Base-by-base conservation (phyloP, 2,329 filamentous ascomycete genomes). In the Colletotrichum neosansevieriae region DNA sequence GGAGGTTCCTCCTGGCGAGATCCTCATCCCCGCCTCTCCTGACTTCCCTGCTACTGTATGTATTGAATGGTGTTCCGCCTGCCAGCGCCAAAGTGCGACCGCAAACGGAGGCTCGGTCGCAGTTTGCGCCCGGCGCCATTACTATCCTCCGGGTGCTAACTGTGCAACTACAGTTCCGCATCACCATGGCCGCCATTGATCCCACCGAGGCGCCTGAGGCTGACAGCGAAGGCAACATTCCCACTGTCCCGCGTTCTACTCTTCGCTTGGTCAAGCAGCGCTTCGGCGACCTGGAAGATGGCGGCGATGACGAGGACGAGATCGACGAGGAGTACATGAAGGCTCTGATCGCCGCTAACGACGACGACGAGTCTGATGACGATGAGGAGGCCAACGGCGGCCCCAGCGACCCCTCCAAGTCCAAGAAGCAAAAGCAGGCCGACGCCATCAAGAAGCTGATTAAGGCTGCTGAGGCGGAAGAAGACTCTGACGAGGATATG, bases 171-270 rank as follows among this genome's bases (percentile, higher is more conserved):
- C 76, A 97, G 94, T 97, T 98, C 84, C 94, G 94, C 79, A 94
- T 99, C 78, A 98, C 94, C 76, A 99, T 99, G 96, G 96, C 97
- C 76, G 96, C 96, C 73, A 91, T 99, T 79, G 95, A 99, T 79
- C 96, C 96, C 67, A 94, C 89, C 76, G 92, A 92, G 75, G 86
- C 89, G 74, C 87, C 90, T 40, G 87, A 93, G 79, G 85, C 85
- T 67, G 89, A 91, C 73, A 85, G 86, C 66, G 86, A 87, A 59
- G 86, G 85, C 74, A 89, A 90, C 76, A 81, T 88, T 69, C 88
- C 88, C 74, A 80, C 82, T 66, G 81, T 89, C 70, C 88, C 91
- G 74, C 92, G 94, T 74, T 92, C 96, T 61, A 99, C 96, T 58
- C 85, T 99, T 76, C 97, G 96, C 84, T 87, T 99, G 74, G 87